A percentile compares a stretch with the other conserved stretches of the same genome.
Conservation (phyloP, 2,329 filamentous ascomycete species). For the Penicillium sp. region DNA sequence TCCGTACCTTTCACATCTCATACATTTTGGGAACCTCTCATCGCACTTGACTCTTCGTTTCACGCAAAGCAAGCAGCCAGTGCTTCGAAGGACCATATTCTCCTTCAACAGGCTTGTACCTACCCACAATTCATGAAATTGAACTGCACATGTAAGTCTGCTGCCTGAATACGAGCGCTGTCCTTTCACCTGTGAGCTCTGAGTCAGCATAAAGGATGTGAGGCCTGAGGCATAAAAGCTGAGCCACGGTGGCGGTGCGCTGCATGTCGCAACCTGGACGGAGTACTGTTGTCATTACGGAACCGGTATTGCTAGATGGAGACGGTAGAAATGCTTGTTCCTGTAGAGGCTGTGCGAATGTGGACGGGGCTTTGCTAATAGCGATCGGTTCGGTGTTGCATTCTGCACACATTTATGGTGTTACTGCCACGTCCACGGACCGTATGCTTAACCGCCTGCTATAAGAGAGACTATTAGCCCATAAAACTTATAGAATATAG, state of each 20-base stretch:
- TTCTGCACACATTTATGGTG: neutral
- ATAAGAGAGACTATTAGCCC: too few relatives aligned
- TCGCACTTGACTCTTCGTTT: constrained; percentile 40
- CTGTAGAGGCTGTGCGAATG: neutral
- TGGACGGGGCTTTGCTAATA: neutral
- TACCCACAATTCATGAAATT: neutral
- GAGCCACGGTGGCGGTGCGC: constrained; percentile 5
- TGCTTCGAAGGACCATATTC: constrained; percentile 34
- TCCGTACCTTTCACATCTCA: constrained; percentile 40
- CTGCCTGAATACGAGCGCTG: neutral
- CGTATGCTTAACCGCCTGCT: too few relatives aligned
- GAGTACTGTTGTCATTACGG: too few relatives aligned
- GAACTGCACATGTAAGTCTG: neutral
- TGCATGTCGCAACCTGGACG: too few relatives aligned
- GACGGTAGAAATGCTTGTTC: neutral
- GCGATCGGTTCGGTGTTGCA: neutral
- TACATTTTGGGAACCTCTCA: constrained; percentile 37
- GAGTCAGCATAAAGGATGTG: neutral
- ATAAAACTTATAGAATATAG: too few relatives aligned
- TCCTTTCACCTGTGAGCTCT: neutral
- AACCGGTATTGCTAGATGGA: neutral
- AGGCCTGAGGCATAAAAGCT: neutral
- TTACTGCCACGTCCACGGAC: too few relatives aligned
- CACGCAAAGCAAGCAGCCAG: constrained; percentile 33
- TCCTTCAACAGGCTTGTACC: neutral